These are phyloP conservation scores for Calonectria pteridis DNA, from an alignment of 2,329 filamentous ascomycete genomes.

Conservation along the genomic window DNA sequence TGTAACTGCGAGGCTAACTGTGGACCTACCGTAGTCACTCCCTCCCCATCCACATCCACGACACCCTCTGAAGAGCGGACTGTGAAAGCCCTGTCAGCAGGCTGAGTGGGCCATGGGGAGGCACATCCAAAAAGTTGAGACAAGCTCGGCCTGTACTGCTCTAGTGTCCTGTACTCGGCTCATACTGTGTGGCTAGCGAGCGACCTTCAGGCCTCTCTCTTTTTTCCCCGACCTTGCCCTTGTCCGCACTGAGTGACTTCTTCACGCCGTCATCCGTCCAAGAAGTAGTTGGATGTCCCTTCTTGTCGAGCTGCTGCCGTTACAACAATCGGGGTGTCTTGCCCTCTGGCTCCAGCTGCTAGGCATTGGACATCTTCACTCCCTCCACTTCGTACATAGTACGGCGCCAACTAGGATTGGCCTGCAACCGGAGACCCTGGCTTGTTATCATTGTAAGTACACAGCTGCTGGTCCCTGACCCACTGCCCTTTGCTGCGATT, in stretches of 20 bases:
- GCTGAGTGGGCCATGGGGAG: slow-evolving; percentile 43
- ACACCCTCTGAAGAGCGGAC: slow-evolving; percentile 16
- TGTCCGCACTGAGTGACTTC: slow-evolving; percentile 20
- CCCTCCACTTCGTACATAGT: slow-evolving; percentile 29
- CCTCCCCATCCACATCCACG: slow-evolving; percentile 35
- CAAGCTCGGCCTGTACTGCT: slow-evolving; percentile 39
- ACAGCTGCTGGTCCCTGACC: slow-evolving; percentile 36
- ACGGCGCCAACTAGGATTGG: slow-evolving; percentile 29
- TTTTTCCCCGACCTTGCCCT: slow-evolving; percentile 31
- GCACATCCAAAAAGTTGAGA: slow-evolving; percentile 39
- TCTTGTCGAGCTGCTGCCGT: slow-evolving; percentile 41
- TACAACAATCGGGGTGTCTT: slow-evolving; percentile 35
- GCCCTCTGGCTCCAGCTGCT: slow-evolving; percentile 23
- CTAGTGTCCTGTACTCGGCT: slow-evolving; percentile 37
- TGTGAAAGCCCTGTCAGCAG: slow-evolving; percentile 40
- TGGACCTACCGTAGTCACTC: slow-evolving; percentile 33
- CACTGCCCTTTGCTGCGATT: slow-evolving; percentile 33
- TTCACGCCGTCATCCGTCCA: slow-evolving; percentile 22
- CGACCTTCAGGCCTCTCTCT: slow-evolving; percentile 27
- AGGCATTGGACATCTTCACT: slow-evolving; percentile 31
- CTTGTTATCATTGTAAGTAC: slow-evolving; percentile 32
- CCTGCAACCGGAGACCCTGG: slow-evolving; percentile 41
- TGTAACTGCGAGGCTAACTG: slow-evolving; percentile 40
- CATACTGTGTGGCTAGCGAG: slow-evolving; percentile 38
- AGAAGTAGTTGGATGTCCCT: slow-evolving; percentile 40